Percentiles rank a stretch among this genome's conserved stretches.
Evolutionary conservation across 2,329 filamentous ascomycete genomes (phyloP).

Genomic region (Fusarium luffae): DNA sequence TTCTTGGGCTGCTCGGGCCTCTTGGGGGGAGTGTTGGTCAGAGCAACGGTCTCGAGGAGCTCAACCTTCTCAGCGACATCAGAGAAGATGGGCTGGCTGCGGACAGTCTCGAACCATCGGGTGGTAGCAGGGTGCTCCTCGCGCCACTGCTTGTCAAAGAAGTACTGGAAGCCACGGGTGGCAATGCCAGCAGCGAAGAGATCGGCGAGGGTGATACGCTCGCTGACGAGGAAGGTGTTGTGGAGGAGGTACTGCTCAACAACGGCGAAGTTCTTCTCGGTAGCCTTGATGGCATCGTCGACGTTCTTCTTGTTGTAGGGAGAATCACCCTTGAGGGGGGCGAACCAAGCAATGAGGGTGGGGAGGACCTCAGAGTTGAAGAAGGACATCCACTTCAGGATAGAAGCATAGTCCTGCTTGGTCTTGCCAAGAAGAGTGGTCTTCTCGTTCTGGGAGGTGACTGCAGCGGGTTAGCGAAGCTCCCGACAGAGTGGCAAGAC

Average conservation of each 20-base stretch:
- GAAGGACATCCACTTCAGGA: constrained; percentile 98
- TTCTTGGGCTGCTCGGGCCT: constrained; percentile 79
- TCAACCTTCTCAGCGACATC: constrained; percentile 79
- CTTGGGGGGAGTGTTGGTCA: constrained; percentile 76
- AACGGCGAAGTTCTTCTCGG: constrained; percentile 74
- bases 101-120: constrained; percentile 94
- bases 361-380: constrained; percentile 89
- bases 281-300: constrained; percentile 79
- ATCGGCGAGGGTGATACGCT: constrained; percentile 97
- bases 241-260: constrained; percentile 88
- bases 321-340: constrained; percentile 81
- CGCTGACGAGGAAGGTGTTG: constrained; percentile 97
- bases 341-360: constrained; percentile 82
- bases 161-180: constrained; percentile 88
- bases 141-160: constrained; percentile 94
- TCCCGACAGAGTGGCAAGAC: constrained; percentile 45
- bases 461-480: constrained; percentile 62
- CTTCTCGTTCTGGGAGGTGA: constrained; percentile 99
- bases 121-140: constrained; percentile 83
- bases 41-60: constrained; percentile 85
- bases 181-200: constrained; percentile 84
- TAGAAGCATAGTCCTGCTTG: constrained; percentile 99
- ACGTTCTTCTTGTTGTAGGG: constrained; percentile 98
- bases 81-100: constrained; percentile 92
- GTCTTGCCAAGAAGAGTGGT: constrained; percentile 99